phyloP scores from a whole-genome alignment of 148 eudicot species.

The Talinum fruticosum region DNA sequence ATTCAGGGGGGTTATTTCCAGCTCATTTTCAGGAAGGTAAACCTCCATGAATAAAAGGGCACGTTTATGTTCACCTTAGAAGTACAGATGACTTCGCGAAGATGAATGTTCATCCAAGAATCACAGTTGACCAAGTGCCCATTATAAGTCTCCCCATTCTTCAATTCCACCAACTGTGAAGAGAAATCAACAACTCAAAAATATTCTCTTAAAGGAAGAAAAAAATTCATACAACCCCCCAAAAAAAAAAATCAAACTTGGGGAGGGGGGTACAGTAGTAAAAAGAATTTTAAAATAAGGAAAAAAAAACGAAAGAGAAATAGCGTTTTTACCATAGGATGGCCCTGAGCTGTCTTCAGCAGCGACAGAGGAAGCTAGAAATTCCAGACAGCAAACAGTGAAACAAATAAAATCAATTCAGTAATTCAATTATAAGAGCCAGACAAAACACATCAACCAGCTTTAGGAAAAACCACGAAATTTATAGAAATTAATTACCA shows the following conservation, averaged over 20 bases:
- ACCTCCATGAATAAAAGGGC: neutral
- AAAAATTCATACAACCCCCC: neutral
- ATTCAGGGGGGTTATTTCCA: neutral
- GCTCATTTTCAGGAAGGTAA: neutral
- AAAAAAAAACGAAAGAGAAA: neutral
- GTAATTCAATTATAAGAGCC: neutral
- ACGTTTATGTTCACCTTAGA: slow-evolving; percentile 53
- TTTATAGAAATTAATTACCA: neutral
- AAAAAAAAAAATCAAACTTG: neutral
- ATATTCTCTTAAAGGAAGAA: neutral
- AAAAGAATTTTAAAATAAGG: neutral
- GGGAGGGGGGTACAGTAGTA: neutral
- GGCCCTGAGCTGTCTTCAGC: slow-evolving; percentile 82
- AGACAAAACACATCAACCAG: neutral
- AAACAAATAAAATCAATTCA: neutral
- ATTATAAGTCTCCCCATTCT: slow-evolving; percentile 92
- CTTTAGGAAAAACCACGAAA: neutral
- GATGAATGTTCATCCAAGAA: slow-evolving; percentile 97
- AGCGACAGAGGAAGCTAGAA: slow-evolving; percentile 73
- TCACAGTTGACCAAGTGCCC: slow-evolving; percentile 95
- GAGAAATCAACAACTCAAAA: neutral
- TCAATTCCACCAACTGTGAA: slow-evolving; percentile 79
- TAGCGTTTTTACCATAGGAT: slow-evolving; percentile 61
- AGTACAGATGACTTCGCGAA: slow-evolving; percentile 93
- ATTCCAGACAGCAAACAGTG: slow-evolving; percentile 2